Evolutionary conservation across 2,329 filamentous ascomycete genomes (phyloP), one percentile per base, ranked within the genome.

Genomic region (Lomentospora prolificans): DNA sequence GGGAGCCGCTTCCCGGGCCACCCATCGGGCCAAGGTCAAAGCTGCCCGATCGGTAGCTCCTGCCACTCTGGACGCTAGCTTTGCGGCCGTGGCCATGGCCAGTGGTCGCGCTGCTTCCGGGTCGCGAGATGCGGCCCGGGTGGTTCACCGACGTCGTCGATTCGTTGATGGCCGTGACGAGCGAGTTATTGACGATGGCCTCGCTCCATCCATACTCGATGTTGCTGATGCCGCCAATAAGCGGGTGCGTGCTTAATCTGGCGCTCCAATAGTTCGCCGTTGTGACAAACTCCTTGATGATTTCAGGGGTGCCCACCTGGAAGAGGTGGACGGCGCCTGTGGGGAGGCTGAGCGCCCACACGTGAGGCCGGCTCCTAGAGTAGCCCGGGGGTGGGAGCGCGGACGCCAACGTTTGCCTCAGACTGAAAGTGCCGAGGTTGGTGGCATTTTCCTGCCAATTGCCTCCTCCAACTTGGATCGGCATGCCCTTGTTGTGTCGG

Each of bases 401-500:
- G 56, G 90, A 96, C 9, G 94, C 94, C 61, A 97, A 87, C 0
- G 91, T 95, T 68, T 97, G 91, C 19, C 91, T 83, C 6, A 99
- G 81, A 46, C 87, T 84, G 69, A 96, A 97, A 19, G 86, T 87
- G 63, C 89, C 91, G 8, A 96, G 77, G 60, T 85, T 89, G 60
- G 95, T 90, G 4, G 94, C 94, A 66, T 95, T 97, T 62, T 96
- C 91, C 69, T 92, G 92, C 94, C 94, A 99, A 69, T 99, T 97
- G 24, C 94, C 94, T 58, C 94, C 94, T 61, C 94, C 94, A 2
- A 97, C 94, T 5, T 87, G 79, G 27, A 85, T 81, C 10, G 82
- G 60, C 9, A 41, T 84, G 8, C 79, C 78, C 57, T 75, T 76
- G 54, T 75, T 70, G 58, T 75, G 75, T 57, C 76, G 71, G 22